phyloP scores from a whole-genome alignment of 805 yeast species.

The Pichia thaimueangensis region DNA sequence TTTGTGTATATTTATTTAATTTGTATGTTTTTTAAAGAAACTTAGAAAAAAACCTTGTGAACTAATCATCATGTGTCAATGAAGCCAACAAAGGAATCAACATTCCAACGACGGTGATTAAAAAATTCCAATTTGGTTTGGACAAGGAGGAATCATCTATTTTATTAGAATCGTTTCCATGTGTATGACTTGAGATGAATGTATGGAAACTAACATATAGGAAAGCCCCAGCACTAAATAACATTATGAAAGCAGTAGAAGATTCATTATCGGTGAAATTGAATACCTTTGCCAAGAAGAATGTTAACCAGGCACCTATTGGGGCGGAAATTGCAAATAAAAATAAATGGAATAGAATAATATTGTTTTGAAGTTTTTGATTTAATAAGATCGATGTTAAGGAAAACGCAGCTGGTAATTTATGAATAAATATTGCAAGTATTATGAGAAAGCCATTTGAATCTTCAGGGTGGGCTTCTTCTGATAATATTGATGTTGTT shows the following conservation, averaged over 20 bases:
- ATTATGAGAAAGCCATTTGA: slow-evolving; percentile 36
- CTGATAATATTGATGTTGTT: slow-evolving; percentile 39
- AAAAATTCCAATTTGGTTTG: slow-evolving; percentile 11
- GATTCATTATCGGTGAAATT: slow-evolving; percentile 24
- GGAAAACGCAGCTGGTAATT: slow-evolving; percentile 71
- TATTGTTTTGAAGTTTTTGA: slow-evolving; percentile 25
- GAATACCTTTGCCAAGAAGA: slow-evolving; percentile 18
- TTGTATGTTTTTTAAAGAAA: too few relatives aligned
- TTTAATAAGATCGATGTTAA: slow-evolving; percentile 47
- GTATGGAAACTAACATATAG: slow-evolving; percentile 65
- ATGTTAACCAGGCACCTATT: slow-evolving; percentile 48
- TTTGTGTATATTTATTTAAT: too few relatives aligned
- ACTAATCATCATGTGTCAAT: slow-evolving; percentile 20
- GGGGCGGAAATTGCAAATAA: slow-evolving; percentile 60
- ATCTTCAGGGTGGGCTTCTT: slow-evolving; percentile 27
- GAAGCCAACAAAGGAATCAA: slow-evolving; percentile 23
- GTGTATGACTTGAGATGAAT: slow-evolving; percentile 31
- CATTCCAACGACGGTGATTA: slow-evolving; percentile 26
- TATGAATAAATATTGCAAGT: slow-evolving; percentile 60
- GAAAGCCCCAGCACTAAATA: slow-evolving; percentile 69
- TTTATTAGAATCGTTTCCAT: not conserved
- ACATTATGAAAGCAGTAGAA: slow-evolving; percentile 43
- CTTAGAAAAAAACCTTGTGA: too few relatives aligned
- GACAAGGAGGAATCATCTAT: not conserved
- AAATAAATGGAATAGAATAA: slow-evolving; percentile 41